A percentile compares a stretch with the other conserved stretches of the same genome.
Evolutionary conservation across 306 rosid species (phyloP).

Genomic region (Rosa rugosa): DNA sequence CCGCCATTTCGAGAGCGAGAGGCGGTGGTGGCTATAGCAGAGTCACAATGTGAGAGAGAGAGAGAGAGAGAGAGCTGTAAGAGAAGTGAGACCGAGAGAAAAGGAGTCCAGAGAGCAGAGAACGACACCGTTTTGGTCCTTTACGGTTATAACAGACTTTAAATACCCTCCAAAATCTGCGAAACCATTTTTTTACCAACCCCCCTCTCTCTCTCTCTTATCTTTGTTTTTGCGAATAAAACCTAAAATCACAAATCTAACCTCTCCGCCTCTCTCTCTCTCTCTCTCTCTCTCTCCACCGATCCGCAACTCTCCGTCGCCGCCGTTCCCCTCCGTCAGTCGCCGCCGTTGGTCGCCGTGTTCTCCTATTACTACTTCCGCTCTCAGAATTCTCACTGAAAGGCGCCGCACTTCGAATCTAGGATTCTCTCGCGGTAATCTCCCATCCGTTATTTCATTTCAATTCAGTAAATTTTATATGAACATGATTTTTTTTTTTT

Average conservation of each 20-base stretch:
- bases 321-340: neutral
- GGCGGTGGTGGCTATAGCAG: no score
- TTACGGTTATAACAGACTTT: neutral
- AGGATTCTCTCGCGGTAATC: neutral
- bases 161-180: neutral
- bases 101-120: no score
- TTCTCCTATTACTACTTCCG: neutral
- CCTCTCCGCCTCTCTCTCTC: neutral
- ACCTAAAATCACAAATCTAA: slow-evolving; percentile 9
- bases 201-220: neutral
- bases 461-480: neutral
- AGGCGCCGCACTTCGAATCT: neutral
- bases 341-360: neutral
- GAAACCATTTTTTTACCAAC: neutral
- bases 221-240: neutral
- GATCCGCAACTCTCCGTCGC: neutral
- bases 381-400: neutral
- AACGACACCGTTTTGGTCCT: neutral
- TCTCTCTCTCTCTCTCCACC: neutral
- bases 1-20: neutral
- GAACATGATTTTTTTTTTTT: neutral
- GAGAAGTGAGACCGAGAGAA: no score
- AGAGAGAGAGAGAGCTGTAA: no score
- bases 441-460: neutral
- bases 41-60: no score